Evolutionary conservation across 176 grass and related monocot species (phyloP).

Genomic region (Triticum turgidum): DNA sequence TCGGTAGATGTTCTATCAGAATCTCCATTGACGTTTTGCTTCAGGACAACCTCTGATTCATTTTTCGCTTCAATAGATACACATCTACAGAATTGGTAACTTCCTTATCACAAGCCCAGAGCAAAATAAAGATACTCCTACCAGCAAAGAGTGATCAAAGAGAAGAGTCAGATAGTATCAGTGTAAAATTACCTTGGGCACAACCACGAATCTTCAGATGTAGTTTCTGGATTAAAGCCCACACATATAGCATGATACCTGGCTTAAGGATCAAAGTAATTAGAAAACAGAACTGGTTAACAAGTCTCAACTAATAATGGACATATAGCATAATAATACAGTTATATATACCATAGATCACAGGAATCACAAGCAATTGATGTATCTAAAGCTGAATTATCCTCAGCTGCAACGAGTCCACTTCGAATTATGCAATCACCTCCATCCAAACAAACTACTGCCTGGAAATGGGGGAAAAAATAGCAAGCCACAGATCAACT

Average conservation of each 20-base stretch:
- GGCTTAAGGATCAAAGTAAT: slow-evolving; percentile 37
- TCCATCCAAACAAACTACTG: slow-evolving; percentile 85
- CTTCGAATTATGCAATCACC: slow-evolving; percentile 73
- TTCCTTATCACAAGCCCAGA: slow-evolving; percentile 12
- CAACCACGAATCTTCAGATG: slow-evolving; percentile 66
- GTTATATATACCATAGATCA: slow-evolving; percentile 75
- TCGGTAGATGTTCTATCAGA: slow-evolving; percentile 48
- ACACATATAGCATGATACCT: slow-evolving; percentile 99
- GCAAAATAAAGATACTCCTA: neutral
- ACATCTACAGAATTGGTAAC: slow-evolving; percentile 44
- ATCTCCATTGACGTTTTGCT: slow-evolving; percentile 43
- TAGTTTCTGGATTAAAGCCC: slow-evolving; percentile 63
- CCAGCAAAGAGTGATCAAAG: slow-evolving; percentile 9
- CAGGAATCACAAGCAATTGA: slow-evolving; percentile 98
- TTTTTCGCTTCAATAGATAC: slow-evolving; percentile 44
- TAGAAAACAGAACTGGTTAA: slow-evolving; percentile 28
- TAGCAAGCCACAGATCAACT: slow-evolving; percentile 27
- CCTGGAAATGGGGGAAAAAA: slow-evolving; percentile 45
- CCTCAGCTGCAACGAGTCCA: slow-evolving; percentile 55
- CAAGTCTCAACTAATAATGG: slow-evolving; percentile 17
- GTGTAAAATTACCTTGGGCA: slow-evolving; percentile 81
- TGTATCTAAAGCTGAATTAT: slow-evolving; percentile 71
- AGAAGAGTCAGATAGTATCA: slow-evolving; percentile 5
- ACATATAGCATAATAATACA: slow-evolving; percentile 15
- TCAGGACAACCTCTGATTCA: slow-evolving; percentile 37